A percentile compares a stretch with the other conserved stretches of the same genome.
Conservation (phyloP, 1,284 basidiomycete species). For the Peniophora sp. region DNA sequence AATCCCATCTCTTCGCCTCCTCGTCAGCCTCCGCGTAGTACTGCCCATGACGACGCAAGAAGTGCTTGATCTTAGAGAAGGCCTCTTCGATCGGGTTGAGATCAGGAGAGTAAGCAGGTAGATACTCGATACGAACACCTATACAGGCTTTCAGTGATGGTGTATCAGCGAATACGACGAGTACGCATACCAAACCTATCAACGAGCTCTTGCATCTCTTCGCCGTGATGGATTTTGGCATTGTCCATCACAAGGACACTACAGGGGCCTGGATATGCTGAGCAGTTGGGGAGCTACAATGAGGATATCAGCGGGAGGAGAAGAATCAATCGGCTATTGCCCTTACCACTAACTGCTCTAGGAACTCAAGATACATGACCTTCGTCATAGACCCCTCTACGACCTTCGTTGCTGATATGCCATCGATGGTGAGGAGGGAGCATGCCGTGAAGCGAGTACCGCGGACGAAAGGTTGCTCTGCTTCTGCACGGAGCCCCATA, state of each 20-base stretch:
- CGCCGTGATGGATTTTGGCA: not conserved
- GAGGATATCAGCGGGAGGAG: no score
- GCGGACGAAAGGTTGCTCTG: not conserved
- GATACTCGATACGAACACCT: constrained; percentile 4
- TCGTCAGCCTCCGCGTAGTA: not conserved
- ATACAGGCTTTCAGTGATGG: no score
- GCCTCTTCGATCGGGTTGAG: constrained; percentile 16
- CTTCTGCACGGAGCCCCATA: not conserved
- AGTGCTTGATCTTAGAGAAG: constrained; percentile 13
- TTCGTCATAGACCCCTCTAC: not conserved
- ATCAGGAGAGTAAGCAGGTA: constrained; percentile 16
- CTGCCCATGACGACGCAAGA: constrained; percentile 8
- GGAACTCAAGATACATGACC: not conserved
- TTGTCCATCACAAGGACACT: not conserved
- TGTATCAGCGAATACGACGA: not conserved
- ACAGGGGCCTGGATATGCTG: not conserved
- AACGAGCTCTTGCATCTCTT: not conserved
- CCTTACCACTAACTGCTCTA: not conserved
- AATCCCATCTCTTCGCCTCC: not conserved
- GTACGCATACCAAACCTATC: not conserved
- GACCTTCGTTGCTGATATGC: not conserved
- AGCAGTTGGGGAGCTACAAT: no score
- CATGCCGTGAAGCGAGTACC: not conserved
- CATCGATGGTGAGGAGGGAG: not conserved
- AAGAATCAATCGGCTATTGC: not conserved